phyloP scores from a whole-genome alignment of 495 filamentous ascomycete species.

The Hypoxylon crocopeplum region DNA sequence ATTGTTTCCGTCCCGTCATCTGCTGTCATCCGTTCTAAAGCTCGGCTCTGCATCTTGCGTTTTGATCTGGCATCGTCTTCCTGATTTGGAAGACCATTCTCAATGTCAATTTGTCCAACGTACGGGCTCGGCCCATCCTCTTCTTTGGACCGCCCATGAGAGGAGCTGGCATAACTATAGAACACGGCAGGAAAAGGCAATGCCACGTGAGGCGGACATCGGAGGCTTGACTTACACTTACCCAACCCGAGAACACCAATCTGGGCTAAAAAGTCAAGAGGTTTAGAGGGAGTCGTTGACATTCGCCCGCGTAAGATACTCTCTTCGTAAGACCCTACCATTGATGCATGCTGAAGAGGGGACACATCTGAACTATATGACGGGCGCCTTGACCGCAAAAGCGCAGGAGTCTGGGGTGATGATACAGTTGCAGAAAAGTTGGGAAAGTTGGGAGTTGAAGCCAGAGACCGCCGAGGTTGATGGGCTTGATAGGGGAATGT shows the following conservation, averaged over 20 bases:
- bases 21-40: constrained; percentile 32
- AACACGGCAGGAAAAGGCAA: constrained; percentile 96
- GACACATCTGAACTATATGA: constrained; percentile 79
- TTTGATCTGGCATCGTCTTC: constrained; percentile 53
- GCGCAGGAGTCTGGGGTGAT: constrained; percentile 67
- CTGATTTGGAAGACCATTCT: constrained; percentile 69
- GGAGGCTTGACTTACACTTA: constrained; percentile 84
- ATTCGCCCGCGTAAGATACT: constrained; percentile 93
- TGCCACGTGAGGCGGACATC: constrained; percentile 90
- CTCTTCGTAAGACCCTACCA: constrained; percentile 98
- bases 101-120: constrained; percentile 91
- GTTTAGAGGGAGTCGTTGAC: constrained; percentile 95
- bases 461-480: constrained; percentile 75
- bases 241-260: constrained; percentile 93
- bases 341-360: constrained; percentile 83
- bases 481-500: constrained; percentile 69
- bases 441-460: constrained; percentile 64
- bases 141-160: constrained; percentile 61
- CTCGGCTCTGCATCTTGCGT: constrained; percentile 52
- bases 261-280: constrained; percentile 91
- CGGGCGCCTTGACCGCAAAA: constrained; percentile 67
- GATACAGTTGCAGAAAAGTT: constrained; percentile 56
- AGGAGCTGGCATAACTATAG: constrained; percentile 82
- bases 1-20: constrained; percentile 39
- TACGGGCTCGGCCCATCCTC: constrained; percentile 95